Conservation (phyloP, 306 rosid genomes). For the Erythrophleum fordii region DNA sequence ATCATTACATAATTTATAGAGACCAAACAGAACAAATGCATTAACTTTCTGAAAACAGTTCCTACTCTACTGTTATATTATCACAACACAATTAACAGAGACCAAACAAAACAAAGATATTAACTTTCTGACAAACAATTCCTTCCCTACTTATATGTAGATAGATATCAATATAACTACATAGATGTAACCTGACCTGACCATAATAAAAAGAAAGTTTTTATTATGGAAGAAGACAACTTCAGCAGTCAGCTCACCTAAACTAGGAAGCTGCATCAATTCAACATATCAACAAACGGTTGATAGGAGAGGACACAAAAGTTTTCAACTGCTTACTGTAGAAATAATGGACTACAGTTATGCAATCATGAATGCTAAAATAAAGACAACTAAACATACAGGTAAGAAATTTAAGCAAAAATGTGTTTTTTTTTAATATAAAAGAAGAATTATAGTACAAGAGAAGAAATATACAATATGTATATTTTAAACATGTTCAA, state of each 20-base stretch:
- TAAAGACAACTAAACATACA: constrained; percentile 7
- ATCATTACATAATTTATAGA: neutral
- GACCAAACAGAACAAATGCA: neutral
- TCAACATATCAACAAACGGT: constrained; percentile 4
- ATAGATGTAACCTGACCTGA: neutral
- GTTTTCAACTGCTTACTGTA: neutral
- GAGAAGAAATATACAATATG: neutral
- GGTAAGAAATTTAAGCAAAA: constrained; percentile 20
- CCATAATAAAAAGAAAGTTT: constrained; percentile 5
- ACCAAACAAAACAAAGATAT: constrained; percentile 17
- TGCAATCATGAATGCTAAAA: neutral
- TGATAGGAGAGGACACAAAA: neutral
- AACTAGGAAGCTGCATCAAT: constrained; percentile 21
- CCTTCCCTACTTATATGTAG: neutral
- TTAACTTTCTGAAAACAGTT: neutral
- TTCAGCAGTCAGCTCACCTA: neutral
- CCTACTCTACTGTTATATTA: neutral
- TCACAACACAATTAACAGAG: neutral
- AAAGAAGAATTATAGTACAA: neutral
- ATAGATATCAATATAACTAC: neutral
- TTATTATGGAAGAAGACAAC: neutral
- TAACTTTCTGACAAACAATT: neutral
- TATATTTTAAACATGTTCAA: neutral
- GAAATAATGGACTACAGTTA: neutral
- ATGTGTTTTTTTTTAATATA: neutral